Evolutionary conservation across 306 rosid species (phyloP), one percentile per base, ranked within the genome.

Genomic region (Sindora glabra): DNA sequence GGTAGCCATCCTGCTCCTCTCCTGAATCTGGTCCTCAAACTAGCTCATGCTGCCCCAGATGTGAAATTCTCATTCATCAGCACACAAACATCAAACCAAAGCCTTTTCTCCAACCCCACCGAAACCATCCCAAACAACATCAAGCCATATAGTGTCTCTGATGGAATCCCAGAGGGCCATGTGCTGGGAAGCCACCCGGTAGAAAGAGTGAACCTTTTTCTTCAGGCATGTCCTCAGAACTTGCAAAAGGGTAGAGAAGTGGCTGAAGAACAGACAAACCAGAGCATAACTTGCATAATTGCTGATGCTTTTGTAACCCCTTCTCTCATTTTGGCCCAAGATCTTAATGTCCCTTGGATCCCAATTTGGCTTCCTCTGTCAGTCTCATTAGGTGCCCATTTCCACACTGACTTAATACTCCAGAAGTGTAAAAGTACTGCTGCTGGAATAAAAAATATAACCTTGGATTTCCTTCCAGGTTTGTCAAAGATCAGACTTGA

Each of bases 341-440:
- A 44, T 8, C 47, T 76, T 0, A 10, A 47, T 8, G 83, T 81
- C 26, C 86, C 86, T 1, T 85, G 88, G 86, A 15, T 85, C 27
- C 44, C 76, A 0, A n/a, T 73, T 48, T 84, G 83, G 91, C 0
- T 24, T 2, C 47, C 75, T 0, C 10, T 56, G 6, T 54, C 91
- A 0, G 38, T 21, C 13, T 26, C 77, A 6, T 67, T 81, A 29
- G 67, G 73, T 8, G 73, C 75, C 10, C 80, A 62, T 51, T 37
- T 81, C 7, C 5, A 81, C 33, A 79, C 75, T 2, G 46, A 67
- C 3, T 11, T 60, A 2, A 71, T 84, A 13, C 77, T 69, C 37
- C 5, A 57, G 3, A 27, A 36, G 2, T 33, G 12, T 37, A 46
- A 0, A 5, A 6, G 27, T 14, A 18, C n/a, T 8, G 26, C 2